Evolutionary conservation across 2,329 filamentous ascomycete species (phyloP).

Genomic region (Aspergillus latus): DNA sequence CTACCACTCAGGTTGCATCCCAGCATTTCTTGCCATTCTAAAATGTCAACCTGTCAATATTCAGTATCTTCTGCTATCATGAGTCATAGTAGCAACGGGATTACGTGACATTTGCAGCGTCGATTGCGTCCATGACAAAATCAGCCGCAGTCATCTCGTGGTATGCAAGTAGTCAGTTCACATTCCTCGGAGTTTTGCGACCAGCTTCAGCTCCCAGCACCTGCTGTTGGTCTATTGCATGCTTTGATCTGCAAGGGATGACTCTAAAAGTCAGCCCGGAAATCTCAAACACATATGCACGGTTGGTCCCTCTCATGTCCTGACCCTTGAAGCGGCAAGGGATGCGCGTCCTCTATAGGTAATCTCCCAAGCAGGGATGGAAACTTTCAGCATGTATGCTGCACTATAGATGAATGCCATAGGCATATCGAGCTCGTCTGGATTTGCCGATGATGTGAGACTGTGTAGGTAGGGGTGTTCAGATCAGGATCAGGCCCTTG

Average conservation of each 20-base stretch:
- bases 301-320: constrained; percentile 1
- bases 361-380: constrained; percentile 19
- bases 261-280: background rate
- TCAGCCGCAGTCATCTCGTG: constrained; percentile 9
- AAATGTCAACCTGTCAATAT: background rate
- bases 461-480: too few species aligned
- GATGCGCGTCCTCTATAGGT: constrained; percentile 1
- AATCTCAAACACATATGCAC: constrained; percentile 13
- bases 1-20: constrained; percentile 12
- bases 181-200: constrained; percentile 13
- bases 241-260: constrained; percentile 13
- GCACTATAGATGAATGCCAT: background rate
- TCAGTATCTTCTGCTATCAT: background rate
- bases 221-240: constrained; percentile 2
- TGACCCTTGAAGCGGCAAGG: constrained; percentile 14
- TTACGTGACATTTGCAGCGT: background rate
- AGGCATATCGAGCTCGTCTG: background rate
- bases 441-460: background rate
- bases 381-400: constrained; percentile 1
- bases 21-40: background rate
- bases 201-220: constrained; percentile 1
- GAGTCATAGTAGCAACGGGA: background rate
- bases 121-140: background rate
- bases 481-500: background rate
- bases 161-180: constrained; percentile 16